Evolutionary conservation across 257 asterid genomes (phyloP).

Genomic region (Salvia hispanica): DNA sequence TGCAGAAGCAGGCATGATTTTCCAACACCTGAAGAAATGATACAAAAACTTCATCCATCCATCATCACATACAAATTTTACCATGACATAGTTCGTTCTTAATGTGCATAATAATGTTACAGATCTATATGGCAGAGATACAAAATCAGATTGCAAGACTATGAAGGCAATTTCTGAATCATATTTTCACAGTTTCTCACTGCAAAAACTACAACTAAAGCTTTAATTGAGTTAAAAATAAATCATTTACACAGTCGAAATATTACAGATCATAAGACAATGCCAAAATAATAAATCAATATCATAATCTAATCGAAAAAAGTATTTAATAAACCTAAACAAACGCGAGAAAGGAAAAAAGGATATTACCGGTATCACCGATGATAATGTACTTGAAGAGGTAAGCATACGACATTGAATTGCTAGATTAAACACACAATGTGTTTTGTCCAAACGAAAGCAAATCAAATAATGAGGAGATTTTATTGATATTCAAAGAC

Average conservation of each 20-base stretch:
- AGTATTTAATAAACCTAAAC: not conserved
- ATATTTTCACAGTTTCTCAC: not conserved
- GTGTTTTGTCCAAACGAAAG: not conserved
- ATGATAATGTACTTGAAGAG: conserved; percentile 77
- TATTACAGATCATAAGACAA: conserved; percentile 4
- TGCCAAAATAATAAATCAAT: conserved; percentile 11
- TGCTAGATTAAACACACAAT: conserved; percentile 15
- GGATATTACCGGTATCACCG: conserved; percentile 58
- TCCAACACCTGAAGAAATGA: conserved; percentile 64
- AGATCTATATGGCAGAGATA: not conserved
- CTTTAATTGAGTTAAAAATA: not conserved
- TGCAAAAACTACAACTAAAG: not conserved
- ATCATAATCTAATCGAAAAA: not conserved
- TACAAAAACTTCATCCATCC: not conserved
- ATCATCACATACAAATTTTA: not conserved
- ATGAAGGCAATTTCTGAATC: not conserved
- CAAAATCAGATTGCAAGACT: too few relatives aligned
- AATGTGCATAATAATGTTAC: not conserved
- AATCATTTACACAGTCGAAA: not conserved
- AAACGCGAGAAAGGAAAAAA: not conserved
- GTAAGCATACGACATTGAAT: conserved; percentile 62
- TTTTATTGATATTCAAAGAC: conserved; percentile 10
- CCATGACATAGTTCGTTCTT: not conserved
- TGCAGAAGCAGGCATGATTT: conserved; percentile 88
- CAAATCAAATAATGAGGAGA: conserved; percentile 2